A percentile compares a stretch with the other conserved stretches of the same genome.
Evolutionary conservation across 1,139 yeast genomes (phyloP).

Genomic region (Magnusiomyces paraingens): DNA sequence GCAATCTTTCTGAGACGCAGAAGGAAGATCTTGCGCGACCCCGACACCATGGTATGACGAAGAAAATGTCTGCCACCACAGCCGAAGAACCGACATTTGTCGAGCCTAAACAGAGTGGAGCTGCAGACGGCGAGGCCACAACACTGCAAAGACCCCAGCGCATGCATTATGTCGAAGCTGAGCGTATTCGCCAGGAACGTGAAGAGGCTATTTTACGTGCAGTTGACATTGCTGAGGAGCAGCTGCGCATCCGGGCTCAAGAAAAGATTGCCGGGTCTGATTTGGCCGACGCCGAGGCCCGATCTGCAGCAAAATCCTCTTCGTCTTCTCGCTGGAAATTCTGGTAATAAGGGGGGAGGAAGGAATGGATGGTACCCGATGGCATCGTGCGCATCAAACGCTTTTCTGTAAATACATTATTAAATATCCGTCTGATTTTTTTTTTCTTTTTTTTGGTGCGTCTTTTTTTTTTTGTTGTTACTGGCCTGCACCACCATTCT

Average conservation of each 20-base stretch:
- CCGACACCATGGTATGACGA: conserved; percentile 33
- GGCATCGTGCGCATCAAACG: too few species aligned
- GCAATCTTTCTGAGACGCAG: conserved; percentile 51
- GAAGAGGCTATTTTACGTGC: conserved; percentile 62
- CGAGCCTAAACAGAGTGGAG: conserved; percentile 35
- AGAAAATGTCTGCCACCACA: conserved; percentile 22
- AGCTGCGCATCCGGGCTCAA: neutral
- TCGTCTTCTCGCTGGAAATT: too few species aligned
- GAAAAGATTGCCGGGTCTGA: too few species aligned
- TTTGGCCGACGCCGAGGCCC: too few species aligned
- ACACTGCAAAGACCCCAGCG: conserved; percentile 63
- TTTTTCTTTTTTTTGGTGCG: too few species aligned
- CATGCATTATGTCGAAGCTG: conserved; percentile 71
- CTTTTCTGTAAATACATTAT: too few species aligned
- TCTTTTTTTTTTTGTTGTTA: too few species aligned
- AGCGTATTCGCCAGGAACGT: conserved; percentile 58
- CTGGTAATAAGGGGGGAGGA: too few species aligned
- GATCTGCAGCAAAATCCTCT: too few species aligned
- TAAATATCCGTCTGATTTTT: too few species aligned
- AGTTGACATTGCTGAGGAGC: conserved; percentile 39
- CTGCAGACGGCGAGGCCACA: conserved; percentile 23
- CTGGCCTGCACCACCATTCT: neutral
- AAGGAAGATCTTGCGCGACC: conserved; percentile 51
- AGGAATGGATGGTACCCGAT: too few species aligned
- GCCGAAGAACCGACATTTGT: conserved; percentile 20